A percentile compares a stretch with the other conserved stretches of the same genome.
Conservation (phyloP, 2,329 filamentous ascomycete genomes). For the Penicillium paneum region DNA sequence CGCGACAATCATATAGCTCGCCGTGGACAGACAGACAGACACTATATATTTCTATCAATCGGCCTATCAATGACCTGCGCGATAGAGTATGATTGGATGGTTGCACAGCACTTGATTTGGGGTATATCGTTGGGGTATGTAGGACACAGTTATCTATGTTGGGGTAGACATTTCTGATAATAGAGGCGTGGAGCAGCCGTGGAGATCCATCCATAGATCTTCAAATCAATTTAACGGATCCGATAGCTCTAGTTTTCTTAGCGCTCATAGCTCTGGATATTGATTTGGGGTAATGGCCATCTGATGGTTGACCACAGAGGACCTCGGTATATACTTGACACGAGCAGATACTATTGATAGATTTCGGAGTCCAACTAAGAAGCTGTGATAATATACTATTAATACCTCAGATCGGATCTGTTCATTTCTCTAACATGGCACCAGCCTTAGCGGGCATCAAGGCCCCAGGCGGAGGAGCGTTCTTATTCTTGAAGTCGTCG, state of each 20-base stretch:
- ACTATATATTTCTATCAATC: constrained; percentile 51
- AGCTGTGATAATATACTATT: background rate
- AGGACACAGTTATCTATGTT: background rate
- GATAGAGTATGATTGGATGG: constrained; percentile 39
- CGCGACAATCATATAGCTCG: constrained; percentile 56
- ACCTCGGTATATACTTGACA: too few relatives aligned
- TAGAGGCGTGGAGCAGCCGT: background rate
- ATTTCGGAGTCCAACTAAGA: background rate
- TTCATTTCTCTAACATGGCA: constrained; percentile 10
- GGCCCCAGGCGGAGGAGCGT: constrained; percentile 20
- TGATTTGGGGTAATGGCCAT: background rate
- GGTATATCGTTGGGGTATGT: background rate
- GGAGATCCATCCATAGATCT: background rate
- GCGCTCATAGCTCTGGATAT: background rate
- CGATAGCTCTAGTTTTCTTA: background rate
- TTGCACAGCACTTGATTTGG: background rate
- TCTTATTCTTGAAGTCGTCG: constrained; percentile 27
- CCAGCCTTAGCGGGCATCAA: constrained; percentile 21
- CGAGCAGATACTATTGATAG: background rate
- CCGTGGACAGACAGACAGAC: constrained; percentile 56
- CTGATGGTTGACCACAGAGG: background rate
- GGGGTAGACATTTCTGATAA: background rate
- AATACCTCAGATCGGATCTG: background rate
- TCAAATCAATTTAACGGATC: background rate
- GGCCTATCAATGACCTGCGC: constrained; percentile 54